phyloP scores from a whole-genome alignment of 163 green algal genomes.

The Chloroidium sp. region DNA sequence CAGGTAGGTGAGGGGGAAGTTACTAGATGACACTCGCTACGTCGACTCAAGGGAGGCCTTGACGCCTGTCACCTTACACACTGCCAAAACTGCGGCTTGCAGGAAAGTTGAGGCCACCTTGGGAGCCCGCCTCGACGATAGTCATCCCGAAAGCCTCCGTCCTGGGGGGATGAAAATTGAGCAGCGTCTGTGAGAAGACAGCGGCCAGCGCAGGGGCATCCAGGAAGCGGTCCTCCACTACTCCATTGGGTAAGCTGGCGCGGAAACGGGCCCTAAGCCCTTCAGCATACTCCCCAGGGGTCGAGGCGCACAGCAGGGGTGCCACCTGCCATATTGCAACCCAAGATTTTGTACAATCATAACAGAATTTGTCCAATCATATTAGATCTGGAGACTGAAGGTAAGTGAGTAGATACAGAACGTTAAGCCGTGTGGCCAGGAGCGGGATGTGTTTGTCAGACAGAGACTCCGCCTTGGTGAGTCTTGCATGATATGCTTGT shows the following conservation, averaged over 20 bases:
- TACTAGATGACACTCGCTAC: background rate
- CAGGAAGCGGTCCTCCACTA: conserved; percentile 56
- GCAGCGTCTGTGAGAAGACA: conserved; percentile 35
- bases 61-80: background rate
- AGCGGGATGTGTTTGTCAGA: no score
- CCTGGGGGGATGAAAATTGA: conserved; percentile 66
- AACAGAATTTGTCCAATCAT: no score
- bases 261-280: conserved; percentile 17
- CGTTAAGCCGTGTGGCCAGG: no score
- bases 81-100: background rate
- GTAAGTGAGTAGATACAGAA: no score
- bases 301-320: conserved; percentile 53
- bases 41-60: background rate
- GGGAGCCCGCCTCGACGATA: conserved; percentile 68
- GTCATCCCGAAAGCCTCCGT: conserved; percentile 87
- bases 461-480: no score
- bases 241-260: conserved; percentile 6
- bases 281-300: conserved; percentile 35
- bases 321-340: conserved; percentile 10
- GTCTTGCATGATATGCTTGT: no score
- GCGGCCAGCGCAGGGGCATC: conserved; percentile 42
- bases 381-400: no score
- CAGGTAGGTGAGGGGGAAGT: background rate
- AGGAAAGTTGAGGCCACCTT: conserved; percentile 19
- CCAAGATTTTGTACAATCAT: no score